These are phyloP conservation scores for Botryotinia calthae DNA, from an alignment of 2,329 filamentous ascomycete genomes.

Conservation along the genomic window DNA sequence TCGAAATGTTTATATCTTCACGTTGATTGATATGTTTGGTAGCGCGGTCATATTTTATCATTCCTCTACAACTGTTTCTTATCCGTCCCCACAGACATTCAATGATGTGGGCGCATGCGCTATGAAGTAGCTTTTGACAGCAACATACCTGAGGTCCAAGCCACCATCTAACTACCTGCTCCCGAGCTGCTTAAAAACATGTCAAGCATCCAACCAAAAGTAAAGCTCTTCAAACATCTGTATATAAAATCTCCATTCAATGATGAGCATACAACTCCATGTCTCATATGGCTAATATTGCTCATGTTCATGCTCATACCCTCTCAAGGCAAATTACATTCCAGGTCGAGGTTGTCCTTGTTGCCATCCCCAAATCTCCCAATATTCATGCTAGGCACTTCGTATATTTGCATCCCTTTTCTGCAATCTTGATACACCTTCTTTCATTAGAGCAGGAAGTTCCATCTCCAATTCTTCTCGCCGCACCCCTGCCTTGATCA, in stretches of 20 bases:
- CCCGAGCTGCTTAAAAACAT: neutral
- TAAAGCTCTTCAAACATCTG: neutral
- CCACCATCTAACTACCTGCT: neutral
- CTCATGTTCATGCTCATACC: neutral
- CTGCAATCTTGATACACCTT: slow-evolving; percentile 18
- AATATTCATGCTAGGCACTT: slow-evolving; percentile 30
- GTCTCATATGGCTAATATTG: too few species aligned
- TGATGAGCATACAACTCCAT: neutral
- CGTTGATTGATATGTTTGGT: neutral
- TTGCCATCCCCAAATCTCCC: slow-evolving; percentile 34
- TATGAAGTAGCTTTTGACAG: slow-evolving; percentile 1
- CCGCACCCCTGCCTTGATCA: slow-evolving; percentile 26
- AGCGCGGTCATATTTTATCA: neutral
- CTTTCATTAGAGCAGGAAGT: slow-evolving; percentile 22
- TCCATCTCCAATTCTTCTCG: slow-evolving; percentile 25
- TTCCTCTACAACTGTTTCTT: neutral
- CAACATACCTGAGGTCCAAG: neutral
- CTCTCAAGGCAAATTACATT: neutral
- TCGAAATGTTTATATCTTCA: slow-evolving; percentile 4
- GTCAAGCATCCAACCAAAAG: neutral
- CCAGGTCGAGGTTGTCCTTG: slow-evolving; percentile 9
- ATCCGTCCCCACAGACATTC: neutral
- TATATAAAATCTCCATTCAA: neutral
- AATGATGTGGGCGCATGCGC: neutral
- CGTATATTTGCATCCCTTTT: slow-evolving; percentile 23